These are phyloP conservation scores for Plasmodium billcollinsi DNA, from an alignment of 169 alveolate genomes.

Conservation along the genomic window DNA sequence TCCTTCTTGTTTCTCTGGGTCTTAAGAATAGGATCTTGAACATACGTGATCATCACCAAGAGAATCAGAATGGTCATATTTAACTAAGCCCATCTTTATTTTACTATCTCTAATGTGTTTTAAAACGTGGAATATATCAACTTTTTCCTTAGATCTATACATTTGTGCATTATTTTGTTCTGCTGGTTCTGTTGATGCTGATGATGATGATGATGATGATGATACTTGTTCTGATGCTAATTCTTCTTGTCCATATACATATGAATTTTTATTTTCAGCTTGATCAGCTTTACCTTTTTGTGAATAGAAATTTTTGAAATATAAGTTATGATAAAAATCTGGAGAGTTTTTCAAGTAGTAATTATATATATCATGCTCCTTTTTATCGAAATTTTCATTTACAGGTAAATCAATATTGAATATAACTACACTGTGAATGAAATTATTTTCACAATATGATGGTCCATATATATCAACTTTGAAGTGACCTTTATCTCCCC, in stretches of 20 bases:
- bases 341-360: slow-evolving; percentile 20
- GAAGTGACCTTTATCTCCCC: slow-evolving; percentile 41
- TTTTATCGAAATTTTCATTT: background rate
- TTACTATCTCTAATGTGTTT: slow-evolving; percentile 28
- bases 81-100: background rate
- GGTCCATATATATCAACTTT: slow-evolving; percentile 61
- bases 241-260: slow-evolving; percentile 8
- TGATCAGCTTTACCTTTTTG: too few species aligned
- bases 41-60: slow-evolving; percentile 14
- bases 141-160: slow-evolving; percentile 51
- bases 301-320: too few species aligned
- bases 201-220: background rate
- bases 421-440: slow-evolving; percentile 16
- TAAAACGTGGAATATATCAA: slow-evolving; percentile 14
- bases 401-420: slow-evolving; percentile 3
- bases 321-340: slow-evolving; percentile 6
- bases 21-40: slow-evolving; percentile 11
- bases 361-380: background rate
- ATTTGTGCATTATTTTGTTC: background rate
- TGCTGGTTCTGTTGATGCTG: slow-evolving; percentile 1
- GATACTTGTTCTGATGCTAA: background rate
- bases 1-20: background rate
- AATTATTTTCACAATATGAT: background rate
- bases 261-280: background rate
- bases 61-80: slow-evolving; percentile 16